A percentile compares a stretch with the other conserved stretches of the same genome.
phyloP scores from a whole-genome alignment of 2,329 filamentous ascomycete genomes.

The Fusarium chuoi region DNA sequence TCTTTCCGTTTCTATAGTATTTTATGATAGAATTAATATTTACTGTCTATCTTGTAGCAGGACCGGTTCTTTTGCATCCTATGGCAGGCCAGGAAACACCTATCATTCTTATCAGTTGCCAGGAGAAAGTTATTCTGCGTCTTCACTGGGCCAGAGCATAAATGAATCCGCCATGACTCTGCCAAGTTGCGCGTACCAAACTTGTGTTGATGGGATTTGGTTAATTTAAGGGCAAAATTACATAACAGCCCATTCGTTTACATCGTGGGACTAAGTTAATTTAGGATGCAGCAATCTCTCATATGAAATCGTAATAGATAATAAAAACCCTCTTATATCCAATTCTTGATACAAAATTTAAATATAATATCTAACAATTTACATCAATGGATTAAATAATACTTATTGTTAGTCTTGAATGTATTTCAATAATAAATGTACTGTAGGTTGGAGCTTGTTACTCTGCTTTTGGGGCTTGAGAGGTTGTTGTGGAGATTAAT shows the following conservation, averaged over 20 bases:
- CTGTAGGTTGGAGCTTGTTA: no score
- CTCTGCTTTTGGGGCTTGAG: no score
- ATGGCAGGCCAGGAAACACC: background rate
- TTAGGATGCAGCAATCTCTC: no score
- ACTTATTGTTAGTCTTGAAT: no score
- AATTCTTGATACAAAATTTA: no score
- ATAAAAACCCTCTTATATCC: no score
- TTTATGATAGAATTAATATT: background rate
- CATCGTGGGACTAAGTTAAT: background rate
- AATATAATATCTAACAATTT: no score
- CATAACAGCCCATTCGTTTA: fast-evolving
- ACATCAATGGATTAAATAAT: no score
- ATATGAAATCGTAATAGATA: no score
- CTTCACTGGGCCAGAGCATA: no score
- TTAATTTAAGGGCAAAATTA: background rate
- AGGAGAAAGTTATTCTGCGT: fast-evolving
- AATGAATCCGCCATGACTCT: fast-evolving
- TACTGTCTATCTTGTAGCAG: background rate
- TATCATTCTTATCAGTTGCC: background rate
- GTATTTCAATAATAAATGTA: no score
- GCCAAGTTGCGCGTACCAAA: background rate
- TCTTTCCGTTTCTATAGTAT: background rate
- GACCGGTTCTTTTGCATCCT: background rate
- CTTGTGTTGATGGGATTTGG: fast-evolving
- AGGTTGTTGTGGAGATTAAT: no score